Percentiles rank a stretch among this genome's conserved stretches.
phyloP scores from a whole-genome alignment of 2,329 filamentous ascomycete genomes.

The Diplodia mutila region DNA sequence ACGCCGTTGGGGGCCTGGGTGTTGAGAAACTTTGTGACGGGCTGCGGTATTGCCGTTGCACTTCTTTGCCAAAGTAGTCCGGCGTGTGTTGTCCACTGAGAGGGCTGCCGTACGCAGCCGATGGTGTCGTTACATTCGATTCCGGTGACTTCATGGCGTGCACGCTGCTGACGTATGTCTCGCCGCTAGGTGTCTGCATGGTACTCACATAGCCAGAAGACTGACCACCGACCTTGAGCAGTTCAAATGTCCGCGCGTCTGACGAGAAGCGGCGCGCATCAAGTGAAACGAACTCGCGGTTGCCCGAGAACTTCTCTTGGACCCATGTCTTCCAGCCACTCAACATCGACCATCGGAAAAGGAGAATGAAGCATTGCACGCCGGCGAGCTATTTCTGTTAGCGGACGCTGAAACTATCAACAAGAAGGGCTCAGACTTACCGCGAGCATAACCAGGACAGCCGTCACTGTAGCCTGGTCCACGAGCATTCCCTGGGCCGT shows the following conservation, averaged over 20 bases:
- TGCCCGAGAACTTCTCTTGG: conserved; percentile 52
- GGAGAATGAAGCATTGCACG: conserved; percentile 79
- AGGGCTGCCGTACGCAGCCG: conserved; percentile 13
- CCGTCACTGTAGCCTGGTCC: conserved; percentile 74
- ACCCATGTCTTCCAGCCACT: conserved; percentile 77
- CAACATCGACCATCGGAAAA: conserved; percentile 84
- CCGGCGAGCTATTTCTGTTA: conserved; percentile 63
- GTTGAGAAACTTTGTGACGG: conserved; percentile 47
- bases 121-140: conserved; percentile 30
- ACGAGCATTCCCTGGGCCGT: conserved; percentile 67
- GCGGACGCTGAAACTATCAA: neutral
- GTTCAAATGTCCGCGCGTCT: conserved; percentile 40
- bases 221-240: conserved; percentile 37
- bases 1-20: conserved; percentile 43
- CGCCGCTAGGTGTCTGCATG: conserved; percentile 32
- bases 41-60: conserved; percentile 44
- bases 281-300: conserved; percentile 85
- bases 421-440: conserved; percentile 54
- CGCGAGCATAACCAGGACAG: conserved; percentile 80
- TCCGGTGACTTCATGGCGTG: conserved; percentile 33
- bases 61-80: conserved; percentile 42
- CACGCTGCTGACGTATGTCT: conserved; percentile 17
- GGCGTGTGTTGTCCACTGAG: conserved; percentile 31
- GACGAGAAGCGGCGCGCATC: conserved; percentile 63
- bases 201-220: conserved; percentile 9